phyloP scores from a whole-genome alignment of 805 yeast genomes.

The Lipomyces yamadae region DNA sequence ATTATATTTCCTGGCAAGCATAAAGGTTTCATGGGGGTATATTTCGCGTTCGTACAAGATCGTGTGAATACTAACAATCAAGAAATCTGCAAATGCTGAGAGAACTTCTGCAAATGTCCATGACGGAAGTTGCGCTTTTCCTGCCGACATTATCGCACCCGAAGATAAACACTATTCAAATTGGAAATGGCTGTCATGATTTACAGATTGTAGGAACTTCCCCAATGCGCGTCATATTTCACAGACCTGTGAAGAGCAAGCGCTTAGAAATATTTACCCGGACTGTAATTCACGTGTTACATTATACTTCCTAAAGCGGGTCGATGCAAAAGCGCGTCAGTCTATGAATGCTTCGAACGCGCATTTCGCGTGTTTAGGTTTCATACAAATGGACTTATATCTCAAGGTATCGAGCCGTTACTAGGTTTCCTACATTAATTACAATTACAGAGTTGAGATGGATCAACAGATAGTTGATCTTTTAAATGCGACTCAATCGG shows the following conservation, averaged over 20 bases:
- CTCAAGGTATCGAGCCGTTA: not conserved
- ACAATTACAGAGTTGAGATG: slow-evolving; percentile 9
- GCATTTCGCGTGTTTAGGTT: not conserved
- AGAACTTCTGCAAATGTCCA: slow-evolving; percentile 33
- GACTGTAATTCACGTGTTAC: too few relatives aligned
- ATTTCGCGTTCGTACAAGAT: slow-evolving; percentile 58
- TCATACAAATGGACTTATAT: not conserved
- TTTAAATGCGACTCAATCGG: slow-evolving; percentile 28
- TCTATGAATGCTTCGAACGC: not conserved
- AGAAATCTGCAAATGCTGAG: slow-evolving; percentile 42
- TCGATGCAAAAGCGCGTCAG: too few relatives aligned
- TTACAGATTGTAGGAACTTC: not conserved
- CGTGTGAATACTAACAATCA: slow-evolving; percentile 59
- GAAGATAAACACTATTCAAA: not conserved
- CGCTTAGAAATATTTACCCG: too few relatives aligned
- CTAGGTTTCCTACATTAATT: not conserved
- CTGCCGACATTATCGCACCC: slow-evolving; percentile 2
- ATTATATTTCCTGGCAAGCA: slow-evolving; percentile 51
- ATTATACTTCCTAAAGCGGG: too few relatives aligned
- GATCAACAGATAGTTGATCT: slow-evolving; percentile 28
- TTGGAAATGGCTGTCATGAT: not conserved
- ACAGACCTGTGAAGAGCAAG: too few relatives aligned
- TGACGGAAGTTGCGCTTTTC: not conserved
- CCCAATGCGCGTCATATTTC: too few relatives aligned
- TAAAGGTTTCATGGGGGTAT: slow-evolving; percentile 60